These are phyloP conservation scores for Colletotrichum ledebouriae DNA, from an alignment of 2,329 filamentous ascomycete genomes.

Conservation along the genomic window DNA sequence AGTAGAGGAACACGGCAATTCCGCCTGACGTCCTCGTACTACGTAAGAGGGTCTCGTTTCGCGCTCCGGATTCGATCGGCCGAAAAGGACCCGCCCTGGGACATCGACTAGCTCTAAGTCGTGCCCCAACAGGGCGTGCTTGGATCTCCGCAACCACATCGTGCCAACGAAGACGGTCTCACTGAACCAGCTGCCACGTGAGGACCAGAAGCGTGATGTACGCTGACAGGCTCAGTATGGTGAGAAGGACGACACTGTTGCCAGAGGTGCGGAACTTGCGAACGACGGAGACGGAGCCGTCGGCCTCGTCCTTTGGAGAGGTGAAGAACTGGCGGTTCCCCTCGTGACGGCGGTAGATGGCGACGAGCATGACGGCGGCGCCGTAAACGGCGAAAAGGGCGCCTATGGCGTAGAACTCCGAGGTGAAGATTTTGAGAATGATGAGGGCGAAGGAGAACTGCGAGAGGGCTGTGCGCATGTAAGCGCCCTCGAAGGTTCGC, in stretches of 20 bases:
- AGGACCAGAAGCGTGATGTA: constrained; percentile 70
- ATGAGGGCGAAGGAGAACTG: constrained; percentile 97
- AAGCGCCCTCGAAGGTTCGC: constrained; percentile 96
- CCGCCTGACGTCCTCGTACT: too few relatives aligned
- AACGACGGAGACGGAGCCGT: constrained; percentile 54
- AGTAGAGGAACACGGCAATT: too few relatives aligned
- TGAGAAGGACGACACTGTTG: constrained; percentile 72
- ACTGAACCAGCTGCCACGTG: constrained; percentile 60
- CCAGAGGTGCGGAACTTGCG: constrained; percentile 74
- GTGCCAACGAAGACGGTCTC: constrained; percentile 22
- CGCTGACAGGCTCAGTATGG: constrained; percentile 67
- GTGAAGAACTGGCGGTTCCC: constrained; percentile 95
- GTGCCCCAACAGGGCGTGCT: background rate
- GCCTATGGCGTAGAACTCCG: constrained; percentile 97
- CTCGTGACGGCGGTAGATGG: constrained; percentile 88
- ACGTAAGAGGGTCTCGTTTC: too few relatives aligned
- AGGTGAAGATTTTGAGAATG: constrained; percentile 95
- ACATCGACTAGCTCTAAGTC: too few relatives aligned
- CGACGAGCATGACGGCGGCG: constrained; percentile 84
- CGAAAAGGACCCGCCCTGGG: too few relatives aligned
- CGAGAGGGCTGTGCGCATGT: constrained; percentile 92
- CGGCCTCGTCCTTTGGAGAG: constrained; percentile 52
- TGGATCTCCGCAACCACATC: background rate
- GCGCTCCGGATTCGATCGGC: too few relatives aligned
- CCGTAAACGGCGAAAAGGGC: constrained; percentile 95